These are phyloP conservation scores for Peronospora destructor DNA, from an alignment of 352 stramenopile genomes.

Conservation along the genomic window DNA sequence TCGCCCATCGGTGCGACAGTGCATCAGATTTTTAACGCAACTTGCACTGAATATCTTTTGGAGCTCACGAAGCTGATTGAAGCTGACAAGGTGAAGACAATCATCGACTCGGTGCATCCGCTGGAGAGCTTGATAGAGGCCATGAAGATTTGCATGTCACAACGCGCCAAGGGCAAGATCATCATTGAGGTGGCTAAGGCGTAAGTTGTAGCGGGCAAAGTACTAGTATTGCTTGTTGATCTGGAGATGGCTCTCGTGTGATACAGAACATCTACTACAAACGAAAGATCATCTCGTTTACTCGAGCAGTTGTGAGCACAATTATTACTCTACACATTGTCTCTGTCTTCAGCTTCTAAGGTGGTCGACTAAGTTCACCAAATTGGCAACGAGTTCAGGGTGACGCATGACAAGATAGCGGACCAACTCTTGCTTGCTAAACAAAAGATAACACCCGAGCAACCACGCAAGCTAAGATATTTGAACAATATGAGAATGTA, in stretches of 20 bases:
- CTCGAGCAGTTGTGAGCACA: not conserved
- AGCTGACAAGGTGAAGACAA: slow-evolving; percentile 28
- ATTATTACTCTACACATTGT: not conserved
- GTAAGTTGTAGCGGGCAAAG: slow-evolving; percentile 1
- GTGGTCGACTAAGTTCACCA: not conserved
- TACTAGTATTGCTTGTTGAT: not conserved
- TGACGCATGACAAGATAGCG: too few relatives aligned
- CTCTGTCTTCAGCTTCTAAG: not conserved
- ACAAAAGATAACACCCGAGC: too few relatives aligned
- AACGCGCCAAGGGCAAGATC: slow-evolving; percentile 58
- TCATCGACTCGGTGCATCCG: slow-evolving; percentile 42
- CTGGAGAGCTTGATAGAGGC: slow-evolving; percentile 47
- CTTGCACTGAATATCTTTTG: slow-evolving; percentile 16
- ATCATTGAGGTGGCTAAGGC: slow-evolving; percentile 42
- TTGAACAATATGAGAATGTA: too few relatives aligned
- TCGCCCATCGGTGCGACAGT: slow-evolving; percentile 43
- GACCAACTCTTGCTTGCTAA: too few relatives aligned
- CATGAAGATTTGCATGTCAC: slow-evolving; percentile 44
- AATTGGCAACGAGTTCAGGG: too few relatives aligned
- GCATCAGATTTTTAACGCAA: slow-evolving; percentile 19
- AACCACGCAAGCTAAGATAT: too few relatives aligned
- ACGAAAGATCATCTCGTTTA: not conserved
- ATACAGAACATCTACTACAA: not conserved
- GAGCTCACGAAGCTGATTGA: slow-evolving; percentile 35
- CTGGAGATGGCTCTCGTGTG: not conserved